Percentiles rank a stretch among this genome's conserved stretches.
phyloP scores from a whole-genome alignment of 768 basidiomycete species.

The Phanerodontia chrysosporium region DNA sequence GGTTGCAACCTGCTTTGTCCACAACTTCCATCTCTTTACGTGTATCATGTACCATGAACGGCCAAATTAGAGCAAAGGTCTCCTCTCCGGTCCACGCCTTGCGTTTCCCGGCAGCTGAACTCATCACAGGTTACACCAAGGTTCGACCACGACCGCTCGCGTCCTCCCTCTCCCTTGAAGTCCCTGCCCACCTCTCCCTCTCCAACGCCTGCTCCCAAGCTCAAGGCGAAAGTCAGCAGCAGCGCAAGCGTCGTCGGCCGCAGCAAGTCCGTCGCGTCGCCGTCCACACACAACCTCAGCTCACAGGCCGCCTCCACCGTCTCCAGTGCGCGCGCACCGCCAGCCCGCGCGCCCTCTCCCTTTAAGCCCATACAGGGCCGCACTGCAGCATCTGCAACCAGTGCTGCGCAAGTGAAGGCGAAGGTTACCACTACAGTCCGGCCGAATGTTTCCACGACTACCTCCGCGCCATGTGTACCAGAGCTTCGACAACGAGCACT shows the following conservation, averaged over 20 bases:
- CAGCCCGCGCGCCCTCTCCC: slow-evolving; percentile 34
- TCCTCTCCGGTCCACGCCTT: not conserved
- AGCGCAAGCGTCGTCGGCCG: slow-evolving; percentile 34
- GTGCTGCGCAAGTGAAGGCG: slow-evolving; percentile 21
- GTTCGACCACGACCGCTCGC: slow-evolving; percentile 37
- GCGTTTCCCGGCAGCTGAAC: slow-evolving; percentile 8
- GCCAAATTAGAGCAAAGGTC: slow-evolving; percentile 46
- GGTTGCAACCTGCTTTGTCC: slow-evolving; percentile 1
- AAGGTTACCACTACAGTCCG: slow-evolving; percentile 19
- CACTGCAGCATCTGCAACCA: slow-evolving; percentile 31
- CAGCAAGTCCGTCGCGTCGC: slow-evolving; percentile 23
- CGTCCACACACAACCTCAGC: slow-evolving; percentile 20
- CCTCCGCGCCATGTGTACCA: slow-evolving; percentile 16
- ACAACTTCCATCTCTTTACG: not conserved
- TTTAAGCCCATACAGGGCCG: slow-evolving; percentile 27
- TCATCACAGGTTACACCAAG: slow-evolving; percentile 48
- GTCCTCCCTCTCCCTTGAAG: slow-evolving; percentile 50
- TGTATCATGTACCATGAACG: slow-evolving; percentile 30
- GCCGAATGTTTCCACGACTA: slow-evolving; percentile 16
- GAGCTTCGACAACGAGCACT: slow-evolving; percentile 29
- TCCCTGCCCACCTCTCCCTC: slow-evolving; percentile 24
- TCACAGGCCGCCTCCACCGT: slow-evolving; percentile 7
- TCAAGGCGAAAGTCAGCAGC: slow-evolving; percentile 61
- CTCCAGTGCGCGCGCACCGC: slow-evolving; percentile 7
- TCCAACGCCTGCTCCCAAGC: slow-evolving; percentile 30